Evolutionary conservation across 768 basidiomycete genomes (phyloP).

Genomic region (Arthromyces matolae): DNA sequence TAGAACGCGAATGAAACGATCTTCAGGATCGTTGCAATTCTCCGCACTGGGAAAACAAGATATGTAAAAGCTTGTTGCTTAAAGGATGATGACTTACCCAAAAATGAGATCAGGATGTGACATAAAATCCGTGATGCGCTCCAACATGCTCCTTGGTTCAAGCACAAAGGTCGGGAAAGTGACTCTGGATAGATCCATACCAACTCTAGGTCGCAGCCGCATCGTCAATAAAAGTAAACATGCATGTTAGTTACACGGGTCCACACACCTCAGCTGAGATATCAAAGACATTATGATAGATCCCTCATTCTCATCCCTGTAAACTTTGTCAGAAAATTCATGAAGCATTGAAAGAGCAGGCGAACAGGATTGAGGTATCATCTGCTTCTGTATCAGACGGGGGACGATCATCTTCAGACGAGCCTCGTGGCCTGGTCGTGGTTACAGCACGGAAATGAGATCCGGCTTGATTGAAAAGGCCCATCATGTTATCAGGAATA

Average conservation of each 20-base stretch:
- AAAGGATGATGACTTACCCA: slow-evolving; percentile 52
- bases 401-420: slow-evolving; percentile 60
- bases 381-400: slow-evolving; percentile 85
- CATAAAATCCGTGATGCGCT: slow-evolving; percentile 99
- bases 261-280: slow-evolving; percentile 74
- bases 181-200: slow-evolving; percentile 95
- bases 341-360: slow-evolving; percentile 22
- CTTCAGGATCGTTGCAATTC: slow-evolving; percentile 75
- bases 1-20: slow-evolving; percentile 86
- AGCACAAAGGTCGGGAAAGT: slow-evolving; percentile 94
- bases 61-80: not conserved
- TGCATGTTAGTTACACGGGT: slow-evolving; percentile 2
- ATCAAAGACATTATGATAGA: slow-evolving; percentile 86
- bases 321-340: slow-evolving; percentile 33
- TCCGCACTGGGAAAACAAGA: slow-evolving; percentile 55
- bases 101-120: slow-evolving; percentile 97
- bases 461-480: slow-evolving; percentile 69
- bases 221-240: not conserved
- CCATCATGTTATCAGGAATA: slow-evolving; percentile 55
- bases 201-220: slow-evolving; percentile 57
- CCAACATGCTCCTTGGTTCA: slow-evolving; percentile 95
- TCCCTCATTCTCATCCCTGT: slow-evolving; percentile 89
- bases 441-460: slow-evolving; percentile 54
- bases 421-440: slow-evolving; percentile 59
- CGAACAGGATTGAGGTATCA: slow-evolving; percentile 86